These are phyloP conservation scores for Penicillium turbatum DNA, from an alignment of 495 filamentous ascomycete species.

Conservation along the genomic window DNA sequence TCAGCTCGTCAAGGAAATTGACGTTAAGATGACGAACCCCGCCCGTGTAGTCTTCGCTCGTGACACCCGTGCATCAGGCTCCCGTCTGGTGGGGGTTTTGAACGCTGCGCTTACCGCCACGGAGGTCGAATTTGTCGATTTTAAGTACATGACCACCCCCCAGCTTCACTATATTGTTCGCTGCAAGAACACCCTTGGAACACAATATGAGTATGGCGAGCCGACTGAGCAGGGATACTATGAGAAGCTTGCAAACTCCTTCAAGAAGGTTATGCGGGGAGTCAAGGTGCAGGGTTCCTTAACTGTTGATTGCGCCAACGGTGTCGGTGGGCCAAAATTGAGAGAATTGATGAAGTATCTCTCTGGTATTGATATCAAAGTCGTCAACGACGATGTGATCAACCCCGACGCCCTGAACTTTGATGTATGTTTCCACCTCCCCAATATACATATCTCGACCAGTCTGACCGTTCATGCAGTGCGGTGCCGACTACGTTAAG, in stretches of 20 bases:
- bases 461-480: slow-evolving; percentile 47
- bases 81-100: slow-evolving; percentile 72
- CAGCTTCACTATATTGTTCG: slow-evolving; percentile 96
- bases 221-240: slow-evolving; percentile 90
- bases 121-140: slow-evolving; percentile 69
- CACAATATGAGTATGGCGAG: slow-evolving; percentile 77
- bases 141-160: slow-evolving; percentile 85
- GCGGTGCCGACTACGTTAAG: slow-evolving; percentile 95
- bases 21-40: slow-evolving; percentile 64
- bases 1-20: slow-evolving; percentile 63
- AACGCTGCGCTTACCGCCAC: slow-evolving; percentile 71
- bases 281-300: slow-evolving; percentile 66
- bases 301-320: slow-evolving; percentile 94
- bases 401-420: slow-evolving; percentile 84
- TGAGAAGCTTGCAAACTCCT: slow-evolving; percentile 78
- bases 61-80: slow-evolving; percentile 89
- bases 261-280: slow-evolving; percentile 72
- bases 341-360: slow-evolving; percentile 81
- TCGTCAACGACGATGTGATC: slow-evolving; percentile 87
- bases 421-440: slow-evolving; percentile 52
- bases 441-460: background rate
- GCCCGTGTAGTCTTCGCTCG: slow-evolving; percentile 84
- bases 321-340: slow-evolving; percentile 91
- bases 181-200: slow-evolving; percentile 86
- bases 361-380: slow-evolving; percentile 70